phyloP scores from a whole-genome alignment of 768 basidiomycete species.

The Lactifluus subvellereus region DNA sequence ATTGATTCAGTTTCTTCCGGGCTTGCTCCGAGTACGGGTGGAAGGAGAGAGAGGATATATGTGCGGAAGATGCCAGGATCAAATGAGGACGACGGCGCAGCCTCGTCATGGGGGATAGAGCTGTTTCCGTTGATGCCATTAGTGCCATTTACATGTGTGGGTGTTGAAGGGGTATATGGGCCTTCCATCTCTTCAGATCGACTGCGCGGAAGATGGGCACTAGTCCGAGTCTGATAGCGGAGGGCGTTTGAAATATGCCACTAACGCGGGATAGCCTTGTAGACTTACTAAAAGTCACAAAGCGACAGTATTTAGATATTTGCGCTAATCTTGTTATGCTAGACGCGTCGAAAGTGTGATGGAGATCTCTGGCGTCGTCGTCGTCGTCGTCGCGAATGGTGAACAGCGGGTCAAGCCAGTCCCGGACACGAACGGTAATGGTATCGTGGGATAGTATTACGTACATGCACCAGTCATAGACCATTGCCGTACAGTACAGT shows the following conservation, averaged over 20 bases:
- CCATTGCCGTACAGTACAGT: no score
- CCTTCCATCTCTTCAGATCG: conserved; percentile 20
- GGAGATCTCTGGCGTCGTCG: conserved; percentile 12
- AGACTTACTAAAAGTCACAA: conserved; percentile 1
- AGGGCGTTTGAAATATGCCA: neutral
- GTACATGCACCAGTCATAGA: neutral
- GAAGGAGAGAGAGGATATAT: conserved; percentile 68
- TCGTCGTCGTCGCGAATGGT: conserved; percentile 19
- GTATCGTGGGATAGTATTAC: conserved; percentile 14
- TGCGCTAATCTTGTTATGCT: neutral
- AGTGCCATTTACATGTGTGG: conserved; percentile 20
- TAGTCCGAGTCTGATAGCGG: neutral
- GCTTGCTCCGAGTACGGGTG: conserved; percentile 73
- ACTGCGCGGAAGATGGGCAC: conserved; percentile 2
- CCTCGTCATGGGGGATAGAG: conserved; percentile 27
- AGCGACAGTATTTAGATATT: neutral
- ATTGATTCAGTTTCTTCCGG: conserved; percentile 58
- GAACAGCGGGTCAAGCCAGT: conserved; percentile 1
- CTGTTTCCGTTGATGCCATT: conserved; percentile 23
- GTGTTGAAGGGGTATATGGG: conserved; percentile 23
- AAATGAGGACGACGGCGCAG: conserved; percentile 45
- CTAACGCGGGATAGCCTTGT: neutral
- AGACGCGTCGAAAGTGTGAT: conserved; percentile 12
- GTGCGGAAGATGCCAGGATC: conserved; percentile 64
- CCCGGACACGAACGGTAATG: neutral